These are phyloP conservation scores for Heimioporus sp. DNA, from an alignment of 768 basidiomycete genomes.

Conservation along the genomic window DNA sequence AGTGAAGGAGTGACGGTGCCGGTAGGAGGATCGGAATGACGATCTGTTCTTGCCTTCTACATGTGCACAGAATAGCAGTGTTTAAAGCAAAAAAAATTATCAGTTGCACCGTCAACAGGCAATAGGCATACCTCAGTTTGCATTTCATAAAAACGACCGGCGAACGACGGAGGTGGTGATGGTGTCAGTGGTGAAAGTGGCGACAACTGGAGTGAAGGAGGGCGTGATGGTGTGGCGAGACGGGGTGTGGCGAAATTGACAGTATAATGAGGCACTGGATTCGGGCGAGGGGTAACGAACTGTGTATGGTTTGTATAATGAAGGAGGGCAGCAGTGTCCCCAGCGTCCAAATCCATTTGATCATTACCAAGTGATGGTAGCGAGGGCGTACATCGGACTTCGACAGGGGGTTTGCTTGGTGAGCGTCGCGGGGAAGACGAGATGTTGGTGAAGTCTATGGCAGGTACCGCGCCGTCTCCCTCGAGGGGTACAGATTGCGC, in stretches of 20 bases:
- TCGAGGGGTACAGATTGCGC: conserved; percentile 31
- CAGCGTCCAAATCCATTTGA: conserved; percentile 25
- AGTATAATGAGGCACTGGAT: conserved; percentile 14
- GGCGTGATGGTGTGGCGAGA: conserved; percentile 1
- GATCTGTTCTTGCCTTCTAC: not conserved
- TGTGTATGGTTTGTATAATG: conserved; percentile 21
- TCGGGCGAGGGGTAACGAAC: conserved; percentile 4
- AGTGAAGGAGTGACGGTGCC: not conserved
- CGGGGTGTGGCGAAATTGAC: conserved; percentile 32
- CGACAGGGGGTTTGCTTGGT: conserved; percentile 16
- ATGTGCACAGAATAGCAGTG: not conserved
- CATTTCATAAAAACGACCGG: conserved; percentile 5
- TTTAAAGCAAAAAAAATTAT: not conserved
- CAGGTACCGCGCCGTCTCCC: conserved; percentile 7
- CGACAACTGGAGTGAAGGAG: conserved; percentile 1
- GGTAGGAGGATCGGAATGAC: not conserved
- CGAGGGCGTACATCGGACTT: conserved; percentile 27
- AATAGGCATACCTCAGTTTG: conserved; percentile 18
- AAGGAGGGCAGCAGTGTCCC: conserved; percentile 12
- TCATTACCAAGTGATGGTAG: conserved; percentile 18
- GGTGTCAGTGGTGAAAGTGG: conserved; percentile 51
- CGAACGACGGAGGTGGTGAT: conserved; percentile 45
- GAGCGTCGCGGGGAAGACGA: conserved; percentile 28
- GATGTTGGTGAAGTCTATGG: conserved; percentile 22
- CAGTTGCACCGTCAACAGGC: not conserved